A percentile compares a stretch with the other conserved stretches of the same genome.
Evolutionary conservation across 1,284 basidiomycete genomes (phyloP).

Genomic region (Puccinia polysora): DNA sequence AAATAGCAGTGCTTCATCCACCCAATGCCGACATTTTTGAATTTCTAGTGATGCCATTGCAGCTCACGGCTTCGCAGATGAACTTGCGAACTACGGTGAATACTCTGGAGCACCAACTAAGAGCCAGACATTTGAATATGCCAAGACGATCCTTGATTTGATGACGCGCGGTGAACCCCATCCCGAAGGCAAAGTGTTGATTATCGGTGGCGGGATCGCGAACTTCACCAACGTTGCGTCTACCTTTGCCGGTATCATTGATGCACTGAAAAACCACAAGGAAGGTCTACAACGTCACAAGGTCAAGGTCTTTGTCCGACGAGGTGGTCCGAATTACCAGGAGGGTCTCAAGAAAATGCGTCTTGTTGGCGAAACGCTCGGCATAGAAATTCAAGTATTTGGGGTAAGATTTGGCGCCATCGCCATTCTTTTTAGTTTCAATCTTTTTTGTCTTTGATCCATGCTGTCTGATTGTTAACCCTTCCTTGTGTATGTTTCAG

Average conservation of each 20-base stretch:
- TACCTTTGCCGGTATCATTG: slow-evolving; percentile 99
- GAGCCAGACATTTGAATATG: slow-evolving; percentile 98
- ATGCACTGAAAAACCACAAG: slow-evolving; percentile 91
- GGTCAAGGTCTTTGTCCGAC: slow-evolving; percentile 91
- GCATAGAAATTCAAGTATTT: slow-evolving; percentile 76
- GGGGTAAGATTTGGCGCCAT: too few species aligned
- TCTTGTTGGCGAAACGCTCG: slow-evolving; percentile 91
- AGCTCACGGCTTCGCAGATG: slow-evolving; percentile 90
- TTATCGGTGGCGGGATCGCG: slow-evolving; percentile 99
- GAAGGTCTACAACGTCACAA: slow-evolving; percentile 73
- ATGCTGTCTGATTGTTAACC: not conserved
- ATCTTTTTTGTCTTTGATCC: not conserved
- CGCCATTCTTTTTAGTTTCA: too few species aligned
- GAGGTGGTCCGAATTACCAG: slow-evolving; percentile 99
- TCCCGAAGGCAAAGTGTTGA: slow-evolving; percentile 90
- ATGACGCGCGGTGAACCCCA: slow-evolving; percentile 83
- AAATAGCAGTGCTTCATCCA: not conserved
- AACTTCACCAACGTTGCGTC: slow-evolving; percentile 99
- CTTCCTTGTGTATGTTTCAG: slow-evolving; percentile 65
- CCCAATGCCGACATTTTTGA: too few species aligned
- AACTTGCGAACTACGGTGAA: slow-evolving; percentile 99
- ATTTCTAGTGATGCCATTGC: slow-evolving; percentile 84
- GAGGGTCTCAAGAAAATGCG: slow-evolving; percentile 99
- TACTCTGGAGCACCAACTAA: slow-evolving; percentile 98
- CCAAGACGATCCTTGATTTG: slow-evolving; percentile 95